A percentile compares a stretch with the other conserved stretches of the same genome.
These are phyloP conservation scores for Sedum album DNA, from an alignment of 164 flowering plant species.

Conservation along the genomic window DNA sequence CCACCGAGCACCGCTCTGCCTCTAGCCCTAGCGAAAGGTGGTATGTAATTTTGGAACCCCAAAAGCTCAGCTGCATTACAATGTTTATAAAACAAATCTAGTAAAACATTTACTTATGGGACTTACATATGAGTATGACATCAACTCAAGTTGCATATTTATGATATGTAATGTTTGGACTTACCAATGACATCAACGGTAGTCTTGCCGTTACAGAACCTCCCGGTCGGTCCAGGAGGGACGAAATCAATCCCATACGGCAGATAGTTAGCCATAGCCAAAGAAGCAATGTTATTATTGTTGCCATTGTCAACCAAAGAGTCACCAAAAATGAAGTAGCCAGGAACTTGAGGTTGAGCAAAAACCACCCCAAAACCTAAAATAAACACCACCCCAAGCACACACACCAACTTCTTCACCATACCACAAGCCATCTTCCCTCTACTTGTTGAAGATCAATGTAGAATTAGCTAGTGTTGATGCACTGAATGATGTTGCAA, in stretches of 20 bases:
- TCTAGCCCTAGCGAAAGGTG: no score
- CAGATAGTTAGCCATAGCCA: conserved; percentile 12
- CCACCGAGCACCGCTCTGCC: no score
- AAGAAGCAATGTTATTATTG: background rate
- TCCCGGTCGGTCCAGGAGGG: conserved; percentile 16
- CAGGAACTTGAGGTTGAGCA: background rate
- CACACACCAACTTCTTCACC: background rate
- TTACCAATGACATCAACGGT: conserved; percentile 15
- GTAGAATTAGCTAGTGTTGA: background rate
- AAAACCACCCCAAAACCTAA: background rate
- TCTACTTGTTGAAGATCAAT: background rate
- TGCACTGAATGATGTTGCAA: background rate
- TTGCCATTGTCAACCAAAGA: background rate
- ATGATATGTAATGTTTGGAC: no score
- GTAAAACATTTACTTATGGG: no score
- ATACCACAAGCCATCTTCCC: background rate
- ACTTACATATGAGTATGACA: no score
- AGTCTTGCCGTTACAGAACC: conserved; percentile 21
- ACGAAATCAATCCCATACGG: conserved; percentile 21
- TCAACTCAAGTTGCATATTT: no score
- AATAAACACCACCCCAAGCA: background rate
- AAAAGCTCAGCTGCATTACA: no score
- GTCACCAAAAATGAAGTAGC: background rate
- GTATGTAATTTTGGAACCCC: no score
- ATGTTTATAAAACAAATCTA: no score